phyloP scores from a whole-genome alignment of 768 basidiomycete genomes.

The Chiua virens region DNA sequence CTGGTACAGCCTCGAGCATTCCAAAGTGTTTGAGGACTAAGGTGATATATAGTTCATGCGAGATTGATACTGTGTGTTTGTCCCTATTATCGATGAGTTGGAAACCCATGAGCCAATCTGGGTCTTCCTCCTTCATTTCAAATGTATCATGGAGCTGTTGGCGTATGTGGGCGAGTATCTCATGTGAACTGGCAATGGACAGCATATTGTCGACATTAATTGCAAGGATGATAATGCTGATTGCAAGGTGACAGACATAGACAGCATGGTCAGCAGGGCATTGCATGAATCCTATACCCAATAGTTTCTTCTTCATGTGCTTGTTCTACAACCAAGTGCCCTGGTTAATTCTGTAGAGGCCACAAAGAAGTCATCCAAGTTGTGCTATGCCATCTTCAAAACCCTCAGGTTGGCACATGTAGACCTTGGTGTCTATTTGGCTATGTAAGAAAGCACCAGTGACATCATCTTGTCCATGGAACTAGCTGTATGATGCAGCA shows the following conservation, averaged over 20 bases:
- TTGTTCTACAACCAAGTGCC: no score
- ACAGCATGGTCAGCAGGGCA: not conserved
- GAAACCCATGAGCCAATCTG: no score
- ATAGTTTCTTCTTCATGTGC: not conserved
- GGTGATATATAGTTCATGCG: no score
- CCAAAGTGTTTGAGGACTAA: no score
- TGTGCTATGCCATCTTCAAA: constrained; percentile 29
- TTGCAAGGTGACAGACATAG: not conserved
- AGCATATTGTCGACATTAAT: constrained; percentile 5
- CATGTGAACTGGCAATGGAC: not conserved
- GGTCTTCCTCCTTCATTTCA: no score
- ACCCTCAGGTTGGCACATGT: constrained; percentile 38
- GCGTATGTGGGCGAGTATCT: not conserved
- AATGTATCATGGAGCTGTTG: no score
- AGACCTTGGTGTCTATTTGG: constrained; percentile 32
- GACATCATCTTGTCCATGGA: not conserved
- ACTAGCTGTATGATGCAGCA: no score
- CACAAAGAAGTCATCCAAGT: constrained; percentile 23
- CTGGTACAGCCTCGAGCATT: no score
- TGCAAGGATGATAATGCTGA: not conserved
- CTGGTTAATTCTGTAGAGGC: constrained; percentile 43
- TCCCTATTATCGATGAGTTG: no score
- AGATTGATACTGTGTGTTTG: no score
- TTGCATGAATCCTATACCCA: not conserved
- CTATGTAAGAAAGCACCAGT: constrained; percentile 10